These are phyloP conservation scores for Leucocoprinus birnbaumii DNA, from an alignment of 768 basidiomycete species.

Conservation along the genomic window DNA sequence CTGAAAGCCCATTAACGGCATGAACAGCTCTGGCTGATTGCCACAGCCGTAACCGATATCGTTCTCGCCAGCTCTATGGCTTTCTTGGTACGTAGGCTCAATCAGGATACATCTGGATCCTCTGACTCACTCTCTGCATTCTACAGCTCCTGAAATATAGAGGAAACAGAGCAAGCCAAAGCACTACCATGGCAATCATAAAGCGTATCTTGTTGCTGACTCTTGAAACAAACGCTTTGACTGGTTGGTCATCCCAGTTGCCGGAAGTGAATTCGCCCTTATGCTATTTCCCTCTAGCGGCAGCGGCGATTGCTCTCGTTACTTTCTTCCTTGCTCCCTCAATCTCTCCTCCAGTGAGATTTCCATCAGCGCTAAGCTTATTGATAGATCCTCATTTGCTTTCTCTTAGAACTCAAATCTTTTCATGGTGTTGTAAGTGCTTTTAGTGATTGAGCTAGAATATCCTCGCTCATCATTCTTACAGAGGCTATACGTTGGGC, in stretches of 20 bases:
- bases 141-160: not conserved
- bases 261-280: not conserved
- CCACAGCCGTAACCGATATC: too few relatives aligned
- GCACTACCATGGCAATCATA: not conserved
- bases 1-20: too few relatives aligned
- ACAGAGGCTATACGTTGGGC: slow-evolving; percentile 2
- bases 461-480: not conserved
- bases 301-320: slow-evolving; percentile 1
- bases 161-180: not conserved
- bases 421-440: not conserved
- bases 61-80: slow-evolving; percentile 1
- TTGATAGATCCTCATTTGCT: too few relatives aligned
- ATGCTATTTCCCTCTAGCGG: not conserved
- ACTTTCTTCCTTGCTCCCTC: not conserved
- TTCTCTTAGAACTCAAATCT: not conserved
- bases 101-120: too few relatives aligned
- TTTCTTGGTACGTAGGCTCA: not conserved
- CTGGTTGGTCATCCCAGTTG: not conserved
- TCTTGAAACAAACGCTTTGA: not conserved
- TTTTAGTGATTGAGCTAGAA: not conserved
- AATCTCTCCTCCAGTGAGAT: too few relatives aligned
- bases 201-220: not conserved
- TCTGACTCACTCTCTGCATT: too few relatives aligned
- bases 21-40: too few relatives aligned
- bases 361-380: too few relatives aligned